A percentile compares a stretch with the other conserved stretches of the same genome.
Conservation (phyloP, 1,284 basidiomycete genomes). For the Leccinum subspadiceum region DNA sequence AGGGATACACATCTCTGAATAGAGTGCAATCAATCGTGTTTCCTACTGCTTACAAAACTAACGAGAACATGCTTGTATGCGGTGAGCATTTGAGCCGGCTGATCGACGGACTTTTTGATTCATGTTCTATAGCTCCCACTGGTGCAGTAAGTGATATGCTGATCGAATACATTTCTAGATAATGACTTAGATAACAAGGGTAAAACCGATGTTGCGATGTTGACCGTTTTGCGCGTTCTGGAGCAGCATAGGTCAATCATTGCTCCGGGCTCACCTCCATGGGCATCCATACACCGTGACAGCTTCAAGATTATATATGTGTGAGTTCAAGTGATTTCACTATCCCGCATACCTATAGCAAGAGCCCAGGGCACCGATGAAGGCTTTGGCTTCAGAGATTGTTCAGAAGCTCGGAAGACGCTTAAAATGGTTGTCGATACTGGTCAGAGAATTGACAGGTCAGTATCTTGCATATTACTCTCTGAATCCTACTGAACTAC, state of each 20-base stretch:
- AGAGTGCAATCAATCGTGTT: conserved; percentile 96
- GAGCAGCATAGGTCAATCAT: conserved; percentile 60
- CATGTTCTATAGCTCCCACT: conserved; percentile 70
- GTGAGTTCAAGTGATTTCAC: conserved; percentile 41
- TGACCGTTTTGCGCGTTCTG: conserved; percentile 88
- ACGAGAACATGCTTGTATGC: conserved; percentile 96
- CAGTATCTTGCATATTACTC: not conserved
- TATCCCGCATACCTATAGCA: not conserved
- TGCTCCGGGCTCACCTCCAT: conserved; percentile 38
- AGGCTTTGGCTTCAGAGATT: conserved; percentile 95
- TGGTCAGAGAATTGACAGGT: conserved; percentile 92
- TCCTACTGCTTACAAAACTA: conserved; percentile 89
- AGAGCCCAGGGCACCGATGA: conserved; percentile 86
- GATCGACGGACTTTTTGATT: conserved; percentile 2
- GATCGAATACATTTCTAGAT: conserved; percentile 1
- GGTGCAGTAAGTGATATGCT: conserved; percentile 71
- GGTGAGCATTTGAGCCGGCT: conserved; percentile 50
- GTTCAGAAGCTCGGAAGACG: conserved; percentile 91
- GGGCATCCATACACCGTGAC: conserved; percentile 62
- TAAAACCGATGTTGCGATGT: conserved; percentile 99
- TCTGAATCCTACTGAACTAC: conserved; percentile 1
- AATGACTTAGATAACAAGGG: conserved; percentile 54
- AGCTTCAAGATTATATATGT: conserved; percentile 98
- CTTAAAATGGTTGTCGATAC: conserved; percentile 86
- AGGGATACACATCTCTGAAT: conserved; percentile 89